Evolutionary conservation across 306 rosid species (phyloP).

Genomic region (Sphenostylis stenocarpa): DNA sequence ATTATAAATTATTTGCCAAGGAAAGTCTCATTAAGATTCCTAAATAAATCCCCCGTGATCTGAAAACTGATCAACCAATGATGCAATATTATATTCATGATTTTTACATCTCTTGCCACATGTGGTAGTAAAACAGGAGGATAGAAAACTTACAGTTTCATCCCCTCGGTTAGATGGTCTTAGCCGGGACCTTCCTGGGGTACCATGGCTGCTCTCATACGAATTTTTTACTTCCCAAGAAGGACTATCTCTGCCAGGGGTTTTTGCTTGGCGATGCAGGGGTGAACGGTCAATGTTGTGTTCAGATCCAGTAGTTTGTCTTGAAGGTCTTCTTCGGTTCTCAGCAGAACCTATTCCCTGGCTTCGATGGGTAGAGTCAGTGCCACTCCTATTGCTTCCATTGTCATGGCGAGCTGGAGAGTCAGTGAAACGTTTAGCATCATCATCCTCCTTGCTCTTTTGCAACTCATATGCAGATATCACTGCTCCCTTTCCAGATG

Average conservation of each 20-base stretch:
- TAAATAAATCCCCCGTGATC: background rate
- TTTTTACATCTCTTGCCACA: background rate
- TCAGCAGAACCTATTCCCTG: constrained; percentile 55
- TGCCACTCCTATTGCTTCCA: background rate
- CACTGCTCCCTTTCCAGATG: constrained; percentile 31
- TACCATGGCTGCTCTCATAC: constrained; percentile 60
- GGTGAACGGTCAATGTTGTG: constrained; percentile 72
- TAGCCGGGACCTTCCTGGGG: constrained; percentile 63
- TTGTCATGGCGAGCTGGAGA: constrained; percentile 50
- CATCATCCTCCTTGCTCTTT: constrained; percentile 61
- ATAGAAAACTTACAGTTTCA: constrained; percentile 53
- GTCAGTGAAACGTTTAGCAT: constrained; percentile 44
- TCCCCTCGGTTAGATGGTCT: constrained; percentile 53
- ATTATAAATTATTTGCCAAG: constrained; percentile 12
- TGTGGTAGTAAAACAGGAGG: background rate
- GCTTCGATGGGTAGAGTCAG: constrained; percentile 43
- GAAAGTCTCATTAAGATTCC: constrained; percentile 2
- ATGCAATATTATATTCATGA: background rate
- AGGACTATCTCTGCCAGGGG: constrained; percentile 58
- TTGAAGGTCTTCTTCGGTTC: constrained; percentile 44
- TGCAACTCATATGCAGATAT: constrained; percentile 43
- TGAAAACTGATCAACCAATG: background rate
- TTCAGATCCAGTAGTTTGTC: constrained; percentile 53
- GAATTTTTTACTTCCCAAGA: constrained; percentile 62
- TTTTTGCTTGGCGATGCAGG: constrained; percentile 64